Base-by-base conservation (phyloP, 176 grass and related monocot genomes). In the Oryza glumipatula region DNA sequence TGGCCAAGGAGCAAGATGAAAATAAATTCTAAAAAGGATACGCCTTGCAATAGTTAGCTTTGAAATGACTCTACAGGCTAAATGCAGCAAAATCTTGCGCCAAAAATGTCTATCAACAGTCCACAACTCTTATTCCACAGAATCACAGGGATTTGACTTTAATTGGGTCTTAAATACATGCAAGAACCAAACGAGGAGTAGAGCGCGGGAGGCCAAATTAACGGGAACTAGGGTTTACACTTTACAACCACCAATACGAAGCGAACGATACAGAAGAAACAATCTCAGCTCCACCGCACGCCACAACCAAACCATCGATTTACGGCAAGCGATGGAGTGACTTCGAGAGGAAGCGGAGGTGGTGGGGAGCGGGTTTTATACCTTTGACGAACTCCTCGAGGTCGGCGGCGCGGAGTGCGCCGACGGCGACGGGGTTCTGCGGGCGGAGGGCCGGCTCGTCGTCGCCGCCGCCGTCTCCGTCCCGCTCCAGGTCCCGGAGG, bases 361-460 rank as follows among this genome's bases (percentile, higher is more conserved):
- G 41, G 58, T 44, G 43, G 9, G 43, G 61, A 32, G 77, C 41
- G 41, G 58, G 41, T 39, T 38, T 38, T 47, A 73, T 36, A 95
- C 96, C 96, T 90, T 95, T 98, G 83, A 98, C 96, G 87, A 98
- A 92, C 79, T 95, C 96, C 77, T 98, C 93, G 67, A 98, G 74
- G 74, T 95, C 85, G 81, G 91, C 86, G 66, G 96, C 70, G 74
- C 93, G 93, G 87, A 98, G 85, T 41, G 83, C 26, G 9, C 83
- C 58, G 74, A 95, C 15, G 44, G 92, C 77, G 73, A 98, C 13
- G 64, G 93, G 73, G 58, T 68, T 90, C 76, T 87, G 67, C 30
- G 89, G 93, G 65, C 93, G 85, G 69, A 95, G 93, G 19, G 83
- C 56, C 19, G 84, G 85, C 47, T 92, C 90, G 19, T 70, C 86